These are phyloP conservation scores for Cicer arietinum DNA, from an alignment of 306 rosid genomes.

Conservation along the genomic window DNA sequence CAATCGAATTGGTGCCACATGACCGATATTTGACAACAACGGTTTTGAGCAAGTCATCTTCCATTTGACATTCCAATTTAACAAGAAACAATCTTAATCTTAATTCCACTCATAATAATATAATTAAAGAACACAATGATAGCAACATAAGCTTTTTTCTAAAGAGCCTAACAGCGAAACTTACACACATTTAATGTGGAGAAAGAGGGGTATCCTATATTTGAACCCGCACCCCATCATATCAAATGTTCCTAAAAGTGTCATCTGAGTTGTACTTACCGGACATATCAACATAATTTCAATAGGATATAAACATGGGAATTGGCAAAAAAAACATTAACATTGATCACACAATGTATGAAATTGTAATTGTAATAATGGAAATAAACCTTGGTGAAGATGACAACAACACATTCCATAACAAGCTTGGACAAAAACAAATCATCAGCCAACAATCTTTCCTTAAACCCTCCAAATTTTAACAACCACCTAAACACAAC, in stretches of 20 bases:
- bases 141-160: neutral
- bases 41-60: too few relatives aligned
- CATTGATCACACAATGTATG: neutral
- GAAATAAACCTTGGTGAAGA: conserved; percentile 78
- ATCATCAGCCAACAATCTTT: conserved; percentile 90
- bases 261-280: too few relatives aligned
- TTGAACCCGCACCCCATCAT: too few relatives aligned
- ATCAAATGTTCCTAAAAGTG: too few relatives aligned
- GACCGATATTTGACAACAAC: too few relatives aligned
- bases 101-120: neutral
- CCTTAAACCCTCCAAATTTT: conserved; percentile 82
- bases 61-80: too few relatives aligned
- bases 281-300: too few relatives aligned
- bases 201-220: too few relatives aligned
- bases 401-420: conserved; percentile 84
- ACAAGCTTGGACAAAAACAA: conserved; percentile 85
- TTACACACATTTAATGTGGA: too few relatives aligned
- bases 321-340: neutral
- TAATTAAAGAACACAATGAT: neutral
- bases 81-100: neutral
- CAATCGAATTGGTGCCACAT: too few relatives aligned
- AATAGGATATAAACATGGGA: conserved; percentile 7
- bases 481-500: conserved; percentile 69
- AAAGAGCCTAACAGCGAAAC: too few relatives aligned
- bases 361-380: neutral